Base-by-base conservation (phyloP, 164 flowering plant genomes). In the Nymphaea thermarum region DNA sequence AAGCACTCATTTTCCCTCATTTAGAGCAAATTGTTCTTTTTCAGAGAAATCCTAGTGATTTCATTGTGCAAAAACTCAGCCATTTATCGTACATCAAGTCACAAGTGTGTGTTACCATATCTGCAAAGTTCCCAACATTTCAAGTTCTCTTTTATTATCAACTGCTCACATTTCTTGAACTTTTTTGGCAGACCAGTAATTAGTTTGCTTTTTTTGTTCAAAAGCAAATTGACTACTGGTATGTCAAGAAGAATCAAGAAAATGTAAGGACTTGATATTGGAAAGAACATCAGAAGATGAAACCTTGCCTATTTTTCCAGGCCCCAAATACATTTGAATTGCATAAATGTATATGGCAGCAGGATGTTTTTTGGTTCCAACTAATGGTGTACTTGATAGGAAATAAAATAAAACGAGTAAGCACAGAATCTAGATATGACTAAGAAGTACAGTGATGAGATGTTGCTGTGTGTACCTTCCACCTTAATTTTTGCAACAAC, bases 401-500 rank as follows among this genome's bases (percentile, higher is more conserved):
- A 47, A 47, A 14, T 47, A 14, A 47, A 47, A 14, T 6, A 7
- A 7, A 47, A 47, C 55, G 12, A 47, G 3, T 4, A 14, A 47
- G 12, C 12, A 7, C 55, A 47, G 55, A 25, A 47, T 47, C 7
- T 47, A 6, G 55, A 47, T 47, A 47, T 14, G 7, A 47, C 12
- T 47, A 47, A 47, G 6, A 47, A 7, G 12, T 3, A 6, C 3
- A 47, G 12, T 6, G 7, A 47, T 47, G 55, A 47, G 55, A 25
- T 25, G 55, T 6, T 47, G 12, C 11, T 47, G 12, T 4, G 16
- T 12, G 66, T 74, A 91, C 98, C 98, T 87, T 89, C 96, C 42
- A 91, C 92, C 72, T 83, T 85, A 71, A 89, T 81, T 74, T 89
- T 89, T 65, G 92, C 92, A 60, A 84, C 82, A 16, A 79, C 81